Evolutionary conservation across 352 stramenopile genomes (phyloP).

Genomic region (Phytopythium litorale): DNA sequence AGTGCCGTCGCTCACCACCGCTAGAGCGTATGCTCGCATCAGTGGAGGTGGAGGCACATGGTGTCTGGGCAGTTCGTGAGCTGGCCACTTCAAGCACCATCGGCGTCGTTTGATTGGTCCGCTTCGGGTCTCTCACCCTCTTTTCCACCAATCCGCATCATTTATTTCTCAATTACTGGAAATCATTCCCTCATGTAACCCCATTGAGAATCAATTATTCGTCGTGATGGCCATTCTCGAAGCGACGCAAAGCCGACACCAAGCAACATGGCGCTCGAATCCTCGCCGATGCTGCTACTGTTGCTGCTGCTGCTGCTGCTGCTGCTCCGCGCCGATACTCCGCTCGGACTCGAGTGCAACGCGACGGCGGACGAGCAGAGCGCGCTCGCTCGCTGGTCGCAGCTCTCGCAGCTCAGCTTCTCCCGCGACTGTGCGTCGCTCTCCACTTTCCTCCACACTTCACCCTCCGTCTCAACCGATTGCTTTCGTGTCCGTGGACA

Average conservation of each 20-base stretch:
- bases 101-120: neutral
- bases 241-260: neutral
- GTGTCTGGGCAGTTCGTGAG: too few relatives aligned
- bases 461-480: neutral
- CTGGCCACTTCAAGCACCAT: neutral
- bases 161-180: neutral
- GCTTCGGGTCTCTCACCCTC: neutral
- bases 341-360: constrained; percentile 40
- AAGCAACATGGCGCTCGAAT: neutral
- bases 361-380: constrained; percentile 39
- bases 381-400: constrained; percentile 43
- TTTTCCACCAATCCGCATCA: neutral
- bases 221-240: neutral
- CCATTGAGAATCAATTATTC: neutral
- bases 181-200: neutral
- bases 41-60: too few relatives aligned
- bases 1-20: too few relatives aligned
- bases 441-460: neutral
- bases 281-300: neutral
- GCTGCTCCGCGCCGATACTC: constrained; percentile 2
- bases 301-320: neutral
- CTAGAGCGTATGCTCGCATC: too few relatives aligned
- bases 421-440: constrained; percentile 53
- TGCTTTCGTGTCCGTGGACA: constrained; percentile 12
- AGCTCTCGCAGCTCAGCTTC: constrained; percentile 47